Evolutionary conservation across 305 asterid genomes (phyloP), one percentile per base, ranked within the genome.

Genomic region (Solanum chacoense): DNA sequence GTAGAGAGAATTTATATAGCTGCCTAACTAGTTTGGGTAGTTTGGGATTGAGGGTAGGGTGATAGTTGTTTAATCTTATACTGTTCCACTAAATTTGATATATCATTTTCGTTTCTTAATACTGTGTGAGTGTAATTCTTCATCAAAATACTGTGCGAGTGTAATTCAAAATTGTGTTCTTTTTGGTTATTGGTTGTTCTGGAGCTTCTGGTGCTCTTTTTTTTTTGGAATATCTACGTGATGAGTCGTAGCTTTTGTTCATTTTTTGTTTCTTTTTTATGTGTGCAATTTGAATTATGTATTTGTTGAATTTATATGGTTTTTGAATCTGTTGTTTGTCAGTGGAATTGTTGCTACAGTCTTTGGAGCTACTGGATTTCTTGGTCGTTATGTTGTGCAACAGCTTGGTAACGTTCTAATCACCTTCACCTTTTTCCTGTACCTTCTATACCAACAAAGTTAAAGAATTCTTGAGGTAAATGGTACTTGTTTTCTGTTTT

Each of bases 351-450:
- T 97, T 89, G 98, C 99, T 12, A 91, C 99, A n/a, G 99, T 97
- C 24, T 97, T 97, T 91, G 99, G 99, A 88, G 98, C 98, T 45
- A 96, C 99, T 8, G 99, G 99, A 65, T 97, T 97, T 92, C 96
- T 97, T 63, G 99, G 99, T 87, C 94, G 99, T 73, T 97, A 97
- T 89, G 89, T 97, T 79, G 99, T 97, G 91, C 99, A 97, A 90
- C 95, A 92, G 91, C 97, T 97, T 86, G 99, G 99, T 97, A 91
- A 85, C 93, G 29, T 65, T 34, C 34, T 45, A 34, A 9, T 38
- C 9, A 45, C 74, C 38, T 38, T n/a, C 3, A 3, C 65, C 40
- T 28, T 88, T 34, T 22, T 10, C 18, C 71, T 86, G 20, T 37
- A 78, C 63, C n/a, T 78, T 1, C 34, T 37, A 36, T 24, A 12